Percentiles rank a stretch among this genome's conserved stretches.
phyloP scores from a whole-genome alignment of 192 early-diverging fungal species.

The Phlyctochytrium bullatum region DNA sequence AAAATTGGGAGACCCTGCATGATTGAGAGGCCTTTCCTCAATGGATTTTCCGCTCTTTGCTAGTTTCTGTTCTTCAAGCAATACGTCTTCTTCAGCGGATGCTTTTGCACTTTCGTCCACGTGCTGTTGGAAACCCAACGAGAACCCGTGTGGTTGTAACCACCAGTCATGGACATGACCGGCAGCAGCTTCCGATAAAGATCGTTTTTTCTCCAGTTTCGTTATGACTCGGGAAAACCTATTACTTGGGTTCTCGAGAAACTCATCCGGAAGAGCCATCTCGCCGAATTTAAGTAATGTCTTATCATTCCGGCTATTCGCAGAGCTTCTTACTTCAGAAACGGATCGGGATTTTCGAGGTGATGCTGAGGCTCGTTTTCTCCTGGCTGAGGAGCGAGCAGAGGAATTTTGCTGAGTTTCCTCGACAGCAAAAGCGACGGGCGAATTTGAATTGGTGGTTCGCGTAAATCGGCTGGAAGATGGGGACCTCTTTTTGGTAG shows the following conservation, averaged over 20 bases:
- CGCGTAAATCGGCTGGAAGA: too few relatives aligned
- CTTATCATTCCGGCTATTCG: background rate
- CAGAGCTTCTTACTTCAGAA: background rate
- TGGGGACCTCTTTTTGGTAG: too few relatives aligned
- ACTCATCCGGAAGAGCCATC: background rate
- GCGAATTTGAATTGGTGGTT: background rate
- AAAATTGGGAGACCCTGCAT: background rate
- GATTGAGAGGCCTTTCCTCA: background rate
- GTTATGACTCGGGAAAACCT: background rate
- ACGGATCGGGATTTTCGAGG: background rate
- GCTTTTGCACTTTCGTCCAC: background rate
- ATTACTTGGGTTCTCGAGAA: background rate
- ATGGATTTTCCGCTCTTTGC: background rate
- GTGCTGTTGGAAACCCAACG: background rate
- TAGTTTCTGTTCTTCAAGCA: too few relatives aligned
- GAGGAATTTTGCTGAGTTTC: background rate
- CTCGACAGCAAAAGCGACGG: background rate
- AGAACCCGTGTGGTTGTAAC: slow-evolving; percentile 1
- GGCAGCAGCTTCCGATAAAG: background rate
- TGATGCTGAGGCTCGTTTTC: background rate
- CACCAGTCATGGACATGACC: background rate
- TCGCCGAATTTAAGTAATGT: background rate
- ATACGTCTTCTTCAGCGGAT: background rate
- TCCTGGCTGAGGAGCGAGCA: background rate
- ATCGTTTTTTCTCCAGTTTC: background rate